These are phyloP conservation scores for Plantago elongata DNA, from an alignment of 257 asterid species.

Conservation along the genomic window DNA sequence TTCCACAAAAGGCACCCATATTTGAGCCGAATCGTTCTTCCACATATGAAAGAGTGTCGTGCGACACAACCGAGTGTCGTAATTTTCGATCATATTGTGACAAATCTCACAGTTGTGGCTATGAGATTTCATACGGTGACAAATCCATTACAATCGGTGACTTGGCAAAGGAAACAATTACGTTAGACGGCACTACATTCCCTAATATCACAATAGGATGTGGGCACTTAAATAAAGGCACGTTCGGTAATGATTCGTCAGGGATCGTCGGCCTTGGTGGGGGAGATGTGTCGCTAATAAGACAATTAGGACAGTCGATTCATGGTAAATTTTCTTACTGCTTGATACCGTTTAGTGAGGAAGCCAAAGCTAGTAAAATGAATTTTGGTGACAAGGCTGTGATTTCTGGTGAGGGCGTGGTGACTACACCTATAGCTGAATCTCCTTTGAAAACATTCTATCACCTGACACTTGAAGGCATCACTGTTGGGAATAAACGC, in stretches of 20 bases:
- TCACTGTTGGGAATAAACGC: slow-evolving; percentile 28
- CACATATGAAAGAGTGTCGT: slow-evolving; percentile 35
- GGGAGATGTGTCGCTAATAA: slow-evolving; percentile 37
- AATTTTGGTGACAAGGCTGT: slow-evolving; percentile 36
- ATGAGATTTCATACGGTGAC: slow-evolving; percentile 32
- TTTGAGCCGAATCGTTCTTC: slow-evolving; percentile 43
- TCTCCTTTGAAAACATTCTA: slow-evolving; percentile 29
- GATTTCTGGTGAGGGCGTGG: slow-evolving; percentile 35
- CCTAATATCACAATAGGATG: slow-evolving; percentile 46
- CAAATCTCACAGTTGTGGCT: slow-evolving; percentile 19
- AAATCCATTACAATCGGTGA: slow-evolving; percentile 34
- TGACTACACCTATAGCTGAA: slow-evolving; percentile 37
- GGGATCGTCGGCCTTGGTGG: slow-evolving; percentile 73
- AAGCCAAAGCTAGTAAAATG: slow-evolving; percentile 35
- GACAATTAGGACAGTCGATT: slow-evolving; percentile 37
- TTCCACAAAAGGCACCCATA: slow-evolving; percentile 32
- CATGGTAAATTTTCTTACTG: slow-evolving; percentile 62
- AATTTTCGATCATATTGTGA: slow-evolving; percentile 11
- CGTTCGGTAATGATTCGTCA: slow-evolving; percentile 23
- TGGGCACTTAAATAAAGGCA: slow-evolving; percentile 34
- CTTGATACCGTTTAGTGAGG: slow-evolving; percentile 28
- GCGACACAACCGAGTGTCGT: slow-evolving; percentile 33
- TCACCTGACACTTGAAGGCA: slow-evolving; percentile 44
- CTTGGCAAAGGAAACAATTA: slow-evolving; percentile 46
- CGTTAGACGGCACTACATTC: slow-evolving; percentile 33